These are phyloP conservation scores for Penstemon eatonii DNA, from an alignment of 257 asterid genomes.

Conservation along the genomic window DNA sequence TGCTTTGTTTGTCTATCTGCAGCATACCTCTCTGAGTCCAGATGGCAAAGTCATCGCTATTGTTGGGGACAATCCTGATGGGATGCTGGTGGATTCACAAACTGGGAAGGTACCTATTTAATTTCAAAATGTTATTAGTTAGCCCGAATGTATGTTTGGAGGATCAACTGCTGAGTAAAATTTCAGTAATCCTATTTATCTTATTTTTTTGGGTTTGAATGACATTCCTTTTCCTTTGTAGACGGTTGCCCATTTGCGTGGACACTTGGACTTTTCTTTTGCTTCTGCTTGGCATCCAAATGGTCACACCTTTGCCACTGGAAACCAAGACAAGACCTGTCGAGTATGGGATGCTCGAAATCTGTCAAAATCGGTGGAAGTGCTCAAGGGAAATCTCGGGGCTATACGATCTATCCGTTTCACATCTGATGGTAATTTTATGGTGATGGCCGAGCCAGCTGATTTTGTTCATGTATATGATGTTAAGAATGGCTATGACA, in stretches of 20 bases:
- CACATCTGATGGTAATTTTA: slow-evolving; percentile 67
- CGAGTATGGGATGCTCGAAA: slow-evolving; percentile 68
- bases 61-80: slow-evolving; percentile 71
- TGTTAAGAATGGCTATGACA: slow-evolving; percentile 52
- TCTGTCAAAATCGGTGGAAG: slow-evolving; percentile 55
- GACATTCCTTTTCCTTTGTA: slow-evolving; percentile 24
- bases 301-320: slow-evolving; percentile 60
- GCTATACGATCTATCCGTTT: slow-evolving; percentile 70
- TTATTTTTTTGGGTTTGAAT: not conserved
- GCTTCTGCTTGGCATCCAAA: slow-evolving; percentile 79
- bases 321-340: slow-evolving; percentile 76
- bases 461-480: slow-evolving; percentile 67
- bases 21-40: slow-evolving; percentile 70
- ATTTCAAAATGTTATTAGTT: slow-evolving; percentile 12
- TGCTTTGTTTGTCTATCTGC: slow-evolving; percentile 24
- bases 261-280: slow-evolving; percentile 65
- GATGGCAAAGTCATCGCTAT: slow-evolving; percentile 57
- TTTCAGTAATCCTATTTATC: not conserved
- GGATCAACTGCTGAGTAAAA: not conserved
- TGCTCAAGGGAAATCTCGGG: slow-evolving; percentile 67
- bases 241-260: slow-evolving; percentile 50
- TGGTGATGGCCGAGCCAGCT: slow-evolving; percentile 63
- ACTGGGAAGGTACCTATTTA: slow-evolving; percentile 57
- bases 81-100: slow-evolving; percentile 63
- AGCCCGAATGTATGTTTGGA: not conserved